These are phyloP conservation scores for Tylopilus vinaceipallidus DNA, from an alignment of 768 basidiomycete genomes.

Conservation along the genomic window DNA sequence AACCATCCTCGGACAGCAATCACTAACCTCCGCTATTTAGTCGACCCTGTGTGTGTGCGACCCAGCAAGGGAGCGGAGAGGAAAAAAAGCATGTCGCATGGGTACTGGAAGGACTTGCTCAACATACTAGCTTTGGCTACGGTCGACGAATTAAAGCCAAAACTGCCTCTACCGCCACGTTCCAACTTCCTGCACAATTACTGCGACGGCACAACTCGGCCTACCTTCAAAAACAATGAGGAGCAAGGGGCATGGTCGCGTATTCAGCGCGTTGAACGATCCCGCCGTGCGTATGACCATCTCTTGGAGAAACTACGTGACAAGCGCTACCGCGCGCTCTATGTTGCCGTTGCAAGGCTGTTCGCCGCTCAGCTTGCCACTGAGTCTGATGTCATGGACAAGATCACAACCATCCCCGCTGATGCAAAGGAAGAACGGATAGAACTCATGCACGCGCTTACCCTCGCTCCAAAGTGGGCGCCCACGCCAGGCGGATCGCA, in stretches of 20 bases:
- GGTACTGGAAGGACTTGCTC: constrained; percentile 76
- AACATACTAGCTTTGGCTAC: constrained; percentile 64
- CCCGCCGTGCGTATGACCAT: constrained; percentile 31
- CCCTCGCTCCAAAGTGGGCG: constrained; percentile 69
- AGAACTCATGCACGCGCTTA: constrained; percentile 32
- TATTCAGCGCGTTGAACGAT: constrained; percentile 20
- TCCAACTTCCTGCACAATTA: constrained; percentile 28
- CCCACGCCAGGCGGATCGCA: constrained; percentile 58
- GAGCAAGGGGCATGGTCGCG: constrained; percentile 26
- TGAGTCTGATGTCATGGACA: constrained; percentile 44
- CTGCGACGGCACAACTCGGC: constrained; percentile 22
- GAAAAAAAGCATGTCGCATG: constrained; percentile 40
- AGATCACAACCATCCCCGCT: constrained; percentile 35
- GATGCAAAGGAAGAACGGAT: constrained; percentile 18
- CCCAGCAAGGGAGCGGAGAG: not conserved
- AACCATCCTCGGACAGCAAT: constrained; percentile 72
- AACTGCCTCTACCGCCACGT: not conserved
- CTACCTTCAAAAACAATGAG: constrained; percentile 21
- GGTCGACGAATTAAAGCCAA: constrained; percentile 43
- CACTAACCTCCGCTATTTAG: constrained; percentile 51
- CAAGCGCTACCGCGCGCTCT: constrained; percentile 59
- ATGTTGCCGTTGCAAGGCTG: constrained; percentile 58
- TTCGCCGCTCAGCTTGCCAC: constrained; percentile 51
- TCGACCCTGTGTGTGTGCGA: constrained; percentile 47
- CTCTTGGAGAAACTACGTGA: constrained; percentile 44